Conservation (phyloP, 73 alveolate species). For the Paramecium caudatum region DNA sequence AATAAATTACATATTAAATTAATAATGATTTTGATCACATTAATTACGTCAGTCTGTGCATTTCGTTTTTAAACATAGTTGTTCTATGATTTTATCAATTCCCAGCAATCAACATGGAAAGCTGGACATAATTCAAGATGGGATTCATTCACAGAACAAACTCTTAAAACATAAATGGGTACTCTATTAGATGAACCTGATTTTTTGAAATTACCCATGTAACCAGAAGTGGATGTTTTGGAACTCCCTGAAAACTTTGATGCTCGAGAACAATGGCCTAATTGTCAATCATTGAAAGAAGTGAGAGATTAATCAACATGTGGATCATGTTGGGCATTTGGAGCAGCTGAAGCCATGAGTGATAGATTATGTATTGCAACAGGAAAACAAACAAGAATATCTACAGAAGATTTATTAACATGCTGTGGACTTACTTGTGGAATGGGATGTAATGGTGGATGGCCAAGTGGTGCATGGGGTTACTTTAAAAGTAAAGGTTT, state of each 20-base stretch:
- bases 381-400: slow-evolving; percentile 66
- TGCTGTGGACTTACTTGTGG: slow-evolving; percentile 72
- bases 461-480: slow-evolving; percentile 87
- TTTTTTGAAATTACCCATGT: slow-evolving; percentile 29
- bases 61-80: slow-evolving; percentile 18
- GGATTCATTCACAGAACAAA: slow-evolving; percentile 28
- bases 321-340: slow-evolving; percentile 99
- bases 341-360: slow-evolving; percentile 94
- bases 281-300: slow-evolving; percentile 67
- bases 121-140: slow-evolving; percentile 71
- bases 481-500: slow-evolving; percentile 84
- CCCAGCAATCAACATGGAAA: slow-evolving; percentile 38
- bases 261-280: slow-evolving; percentile 66
- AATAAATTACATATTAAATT: too few species aligned
- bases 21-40: slow-evolving; percentile 7
- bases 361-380: slow-evolving; percentile 95
- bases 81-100: slow-evolving; percentile 41
- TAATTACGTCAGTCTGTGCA: slow-evolving; percentile 46
- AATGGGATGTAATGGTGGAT: slow-evolving; percentile 96
- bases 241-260: slow-evolving; percentile 68
- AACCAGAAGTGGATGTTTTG: not conserved
- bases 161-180: slow-evolving; percentile 66
- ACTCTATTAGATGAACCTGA: slow-evolving; percentile 51
- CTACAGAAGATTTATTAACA: slow-evolving; percentile 63
- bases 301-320: slow-evolving; percentile 81